These are phyloP conservation scores for Camellia granthamiana DNA, from an alignment of 148 eudicot genomes.

Conservation along the genomic window DNA sequence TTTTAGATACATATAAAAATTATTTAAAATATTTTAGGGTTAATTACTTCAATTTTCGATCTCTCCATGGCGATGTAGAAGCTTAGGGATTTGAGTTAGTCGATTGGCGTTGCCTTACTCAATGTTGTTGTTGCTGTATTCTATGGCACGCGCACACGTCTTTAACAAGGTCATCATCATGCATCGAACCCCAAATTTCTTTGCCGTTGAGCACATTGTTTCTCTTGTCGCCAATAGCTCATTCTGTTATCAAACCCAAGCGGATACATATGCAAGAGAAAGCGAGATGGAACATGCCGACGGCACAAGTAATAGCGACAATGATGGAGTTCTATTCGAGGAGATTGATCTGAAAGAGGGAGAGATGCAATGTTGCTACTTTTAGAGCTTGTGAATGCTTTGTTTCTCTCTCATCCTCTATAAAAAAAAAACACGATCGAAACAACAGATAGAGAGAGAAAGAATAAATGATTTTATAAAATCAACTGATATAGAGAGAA, in stretches of 20 bases:
- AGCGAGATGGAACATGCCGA: constrained; percentile 82
- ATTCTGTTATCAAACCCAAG: constrained; percentile 24
- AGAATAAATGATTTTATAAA: no score
- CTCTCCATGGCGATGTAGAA: no score
- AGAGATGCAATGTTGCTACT: constrained; percentile 68
- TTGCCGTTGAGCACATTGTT: constrained; percentile 82
- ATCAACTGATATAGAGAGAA: no score
- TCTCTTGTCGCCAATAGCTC: constrained; percentile 79
- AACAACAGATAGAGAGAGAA: no score
- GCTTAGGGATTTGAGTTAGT: no score
- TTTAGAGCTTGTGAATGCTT: constrained; percentile 65
- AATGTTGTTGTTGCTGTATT: no score
- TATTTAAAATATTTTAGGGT: no score
- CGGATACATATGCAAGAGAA: constrained; percentile 48
- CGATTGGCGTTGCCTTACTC: no score
- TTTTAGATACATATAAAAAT: no score
- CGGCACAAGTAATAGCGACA: constrained; percentile 43
- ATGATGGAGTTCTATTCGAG: constrained; percentile 67
- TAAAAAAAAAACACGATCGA: neutral
- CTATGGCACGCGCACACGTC: no score
- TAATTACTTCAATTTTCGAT: no score
- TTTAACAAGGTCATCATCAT: constrained; percentile 71
- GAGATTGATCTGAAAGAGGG: constrained; percentile 70
- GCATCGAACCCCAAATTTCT: constrained; percentile 68
- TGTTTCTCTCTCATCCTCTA: constrained; percentile 52